Conservation (phyloP, 345 rosid species). For the Kernera saxatilis region DNA sequence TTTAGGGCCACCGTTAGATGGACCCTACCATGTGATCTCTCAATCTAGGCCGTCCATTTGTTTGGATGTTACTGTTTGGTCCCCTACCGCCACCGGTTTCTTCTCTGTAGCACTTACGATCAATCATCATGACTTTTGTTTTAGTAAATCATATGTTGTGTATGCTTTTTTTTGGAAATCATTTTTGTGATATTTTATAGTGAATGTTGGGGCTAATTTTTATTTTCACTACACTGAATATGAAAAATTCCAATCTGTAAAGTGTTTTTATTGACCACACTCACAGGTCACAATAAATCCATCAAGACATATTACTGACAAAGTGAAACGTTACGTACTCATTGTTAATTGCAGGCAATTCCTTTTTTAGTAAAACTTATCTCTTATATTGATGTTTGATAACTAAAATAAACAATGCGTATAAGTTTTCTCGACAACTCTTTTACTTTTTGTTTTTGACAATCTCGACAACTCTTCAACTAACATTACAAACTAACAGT, state of each 20-base stretch:
- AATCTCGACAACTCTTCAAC: too few relatives aligned
- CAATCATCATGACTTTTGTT: constrained; percentile 17
- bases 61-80: background rate
- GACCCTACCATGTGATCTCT: constrained; percentile 6
- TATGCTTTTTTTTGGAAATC: background rate
- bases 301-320: background rate
- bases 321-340: background rate
- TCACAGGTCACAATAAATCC: background rate
- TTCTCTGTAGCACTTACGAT: constrained; percentile 15
- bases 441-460: too few relatives aligned
- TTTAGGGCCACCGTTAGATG: constrained; percentile 14
- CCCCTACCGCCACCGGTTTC: constrained; percentile 24
- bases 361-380: too few relatives aligned
- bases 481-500: too few relatives aligned
- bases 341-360: too few relatives aligned
- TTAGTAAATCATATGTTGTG: background rate
- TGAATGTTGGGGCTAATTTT: background rate
- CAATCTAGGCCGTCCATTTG: constrained; percentile 5
- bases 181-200: background rate
- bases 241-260: background rate
- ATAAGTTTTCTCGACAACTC: too few relatives aligned
- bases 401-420: too few relatives aligned
- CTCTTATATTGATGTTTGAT: too few relatives aligned
- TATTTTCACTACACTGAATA: background rate
- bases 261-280: background rate